A percentile compares a stretch with the other conserved stretches of the same genome.
Evolutionary conservation across 768 basidiomycete genomes (phyloP).

Genomic region (Pleurotus giganteus): DNA sequence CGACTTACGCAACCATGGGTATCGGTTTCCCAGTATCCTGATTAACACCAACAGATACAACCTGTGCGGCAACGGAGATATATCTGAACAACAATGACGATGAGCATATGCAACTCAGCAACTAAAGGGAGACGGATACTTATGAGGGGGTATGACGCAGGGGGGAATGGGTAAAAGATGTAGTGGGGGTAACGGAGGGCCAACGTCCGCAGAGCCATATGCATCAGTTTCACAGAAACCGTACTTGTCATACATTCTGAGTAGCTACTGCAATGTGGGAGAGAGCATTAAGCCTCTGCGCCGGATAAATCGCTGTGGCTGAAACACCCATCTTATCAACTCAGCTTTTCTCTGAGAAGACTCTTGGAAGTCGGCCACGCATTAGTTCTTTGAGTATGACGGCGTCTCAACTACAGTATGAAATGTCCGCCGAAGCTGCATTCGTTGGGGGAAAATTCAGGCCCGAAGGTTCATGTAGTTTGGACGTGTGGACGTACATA

Average conservation of each 20-base stretch:
- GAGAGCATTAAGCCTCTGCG: background rate
- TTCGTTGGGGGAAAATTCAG: conserved; percentile 9
- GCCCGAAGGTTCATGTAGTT: background rate
- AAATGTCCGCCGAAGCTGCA: background rate
- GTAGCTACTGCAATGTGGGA: background rate
- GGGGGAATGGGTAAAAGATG: conserved; percentile 1
- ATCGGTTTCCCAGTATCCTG: conserved; percentile 28
- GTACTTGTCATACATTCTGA: conserved; percentile 6
- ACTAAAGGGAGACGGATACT: background rate
- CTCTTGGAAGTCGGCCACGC: background rate
- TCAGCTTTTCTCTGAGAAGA: background rate
- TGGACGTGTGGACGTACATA: conserved; percentile 9
- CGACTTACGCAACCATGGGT: conserved; percentile 53
- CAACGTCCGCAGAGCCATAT: background rate
- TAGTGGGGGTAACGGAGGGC: background rate
- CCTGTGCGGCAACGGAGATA: conserved; percentile 43
- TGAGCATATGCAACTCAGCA: background rate
- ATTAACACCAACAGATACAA: conserved; percentile 33
- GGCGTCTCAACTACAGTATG: conserved; percentile 7
- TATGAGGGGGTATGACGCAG: background rate
- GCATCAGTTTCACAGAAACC: background rate
- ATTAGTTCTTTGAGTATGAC: background rate
- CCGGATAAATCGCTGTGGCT: background rate
- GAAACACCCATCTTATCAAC: background rate
- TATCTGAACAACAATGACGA: conserved; percentile 31